Base-by-base conservation (phyloP, 768 basidiomycete species). In the Panellus pusillus region DNA sequence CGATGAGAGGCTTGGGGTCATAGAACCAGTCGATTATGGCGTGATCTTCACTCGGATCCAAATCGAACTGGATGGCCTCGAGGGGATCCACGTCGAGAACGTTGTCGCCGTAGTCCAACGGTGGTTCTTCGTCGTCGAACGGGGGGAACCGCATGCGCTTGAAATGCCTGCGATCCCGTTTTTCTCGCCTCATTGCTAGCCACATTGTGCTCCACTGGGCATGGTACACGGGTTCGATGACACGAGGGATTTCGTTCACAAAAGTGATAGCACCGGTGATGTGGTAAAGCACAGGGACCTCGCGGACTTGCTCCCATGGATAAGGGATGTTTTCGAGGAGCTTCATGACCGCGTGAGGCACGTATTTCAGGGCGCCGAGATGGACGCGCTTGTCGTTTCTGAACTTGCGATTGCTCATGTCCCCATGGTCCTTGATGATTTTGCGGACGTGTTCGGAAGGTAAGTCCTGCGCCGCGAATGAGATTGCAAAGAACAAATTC, bases 201-300 rank as follows among this genome's bases (percentile, higher is more conserved):
- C 97, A 99, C 97, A 99, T 99, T 6, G 92, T 91, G 67, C 93
- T 95, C 97, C 97, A 99, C 66, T 98, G 97, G 1, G 97, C 93
- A 69, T 99, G 97, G 71, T 97, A 98, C 9, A 99, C 83, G 6
- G 97, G 97, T 69, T 98, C 97, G 57, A 98, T 90, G 62, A 99
- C 84, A 43, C 93, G 88, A 39, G 97, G 97, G 36, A 98, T 89
- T 70, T 98, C 94, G 74, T 98, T 98, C 62, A 99, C 97, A 65
- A 99, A 99, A 2, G 97, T 98, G 72, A 99, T 99, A 37, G 97
- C 97, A 60, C 97, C 97, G 9, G 97, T 98, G 66, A 99, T 96
- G 69, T 99, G 97, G 72, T 99, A 99, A 52, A 99, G 79, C 15
- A 98, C 95, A 9, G 94, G 94, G 2, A 99, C 97, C 72, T 99